Conservation (phyloP, 1,284 basidiomycete species). For the Pyrrhoderma lamaoense region DNA sequence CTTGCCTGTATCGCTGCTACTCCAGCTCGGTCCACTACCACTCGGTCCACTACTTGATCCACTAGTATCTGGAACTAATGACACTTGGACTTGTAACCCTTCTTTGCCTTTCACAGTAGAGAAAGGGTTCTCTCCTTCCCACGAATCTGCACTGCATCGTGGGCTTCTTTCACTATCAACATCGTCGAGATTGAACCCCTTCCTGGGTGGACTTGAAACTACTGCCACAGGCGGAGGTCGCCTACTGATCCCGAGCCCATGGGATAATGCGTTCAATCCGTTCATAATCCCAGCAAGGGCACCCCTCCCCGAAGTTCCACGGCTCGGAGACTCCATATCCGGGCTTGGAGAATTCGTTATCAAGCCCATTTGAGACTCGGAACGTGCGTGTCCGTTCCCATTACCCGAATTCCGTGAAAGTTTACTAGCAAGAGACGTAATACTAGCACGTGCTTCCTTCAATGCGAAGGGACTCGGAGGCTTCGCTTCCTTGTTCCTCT, state of each 20-base stretch:
- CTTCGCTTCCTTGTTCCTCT: background rate
- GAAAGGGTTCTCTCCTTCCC: background rate
- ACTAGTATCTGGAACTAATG: background rate
- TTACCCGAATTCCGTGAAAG: background rate
- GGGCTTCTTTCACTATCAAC: constrained; percentile 13
- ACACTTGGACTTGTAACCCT: background rate
- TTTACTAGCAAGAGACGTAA: background rate
- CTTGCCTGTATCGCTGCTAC: background rate
- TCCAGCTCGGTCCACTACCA: background rate
- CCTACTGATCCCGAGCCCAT: background rate
- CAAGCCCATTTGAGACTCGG: constrained; percentile 6
- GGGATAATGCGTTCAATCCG: background rate
- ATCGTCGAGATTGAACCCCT: constrained; percentile 16
- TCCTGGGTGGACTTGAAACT: constrained; percentile 9
- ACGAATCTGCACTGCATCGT: background rate
- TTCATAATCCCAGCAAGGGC: background rate
- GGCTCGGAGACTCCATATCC: background rate
- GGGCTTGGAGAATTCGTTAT: background rate
- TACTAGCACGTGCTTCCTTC: background rate
- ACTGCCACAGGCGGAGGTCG: constrained; percentile 9
- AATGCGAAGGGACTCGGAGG: background rate
- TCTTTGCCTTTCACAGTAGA: background rate
- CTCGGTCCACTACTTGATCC: background rate
- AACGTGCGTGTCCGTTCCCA: background rate
- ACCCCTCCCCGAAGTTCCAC: background rate